phyloP scores from a whole-genome alignment of 2,329 filamentous ascomycete genomes.

The Sporothrix curviconia region DNA sequence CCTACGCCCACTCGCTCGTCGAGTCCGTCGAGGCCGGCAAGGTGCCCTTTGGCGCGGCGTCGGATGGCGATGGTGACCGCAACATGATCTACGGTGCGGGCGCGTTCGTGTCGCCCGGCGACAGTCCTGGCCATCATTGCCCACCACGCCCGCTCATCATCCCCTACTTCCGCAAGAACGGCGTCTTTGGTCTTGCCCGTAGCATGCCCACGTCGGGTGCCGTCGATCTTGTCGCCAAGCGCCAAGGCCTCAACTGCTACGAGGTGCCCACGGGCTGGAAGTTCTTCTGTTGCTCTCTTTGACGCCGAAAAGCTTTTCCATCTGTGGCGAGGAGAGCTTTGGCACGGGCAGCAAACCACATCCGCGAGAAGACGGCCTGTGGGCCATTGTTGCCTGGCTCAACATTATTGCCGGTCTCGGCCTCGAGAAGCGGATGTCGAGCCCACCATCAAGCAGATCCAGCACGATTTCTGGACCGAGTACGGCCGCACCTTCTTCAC shows the following conservation, averaged over 20 bases:
- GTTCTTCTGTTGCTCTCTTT: constrained; percentile 95
- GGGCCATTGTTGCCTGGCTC: constrained; percentile 95
- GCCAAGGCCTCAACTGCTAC: constrained; percentile 84
- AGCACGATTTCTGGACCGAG: constrained; percentile 91
- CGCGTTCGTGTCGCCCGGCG: constrained; percentile 91
- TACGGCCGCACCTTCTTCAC: constrained; percentile 99
- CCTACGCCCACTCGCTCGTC: constrained; percentile 91
- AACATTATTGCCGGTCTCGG: constrained; percentile 97
- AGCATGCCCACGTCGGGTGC: constrained; percentile 97
- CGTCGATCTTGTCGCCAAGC: constrained; percentile 91
- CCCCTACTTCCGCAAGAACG: constrained; percentile 96
- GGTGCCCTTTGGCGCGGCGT: constrained; percentile 93
- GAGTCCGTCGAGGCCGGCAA: constrained; percentile 85
- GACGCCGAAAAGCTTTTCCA: constrained; percentile 93
- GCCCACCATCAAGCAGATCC: constrained; percentile 91
- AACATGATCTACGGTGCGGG: constrained; percentile 99
- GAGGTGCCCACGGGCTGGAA: constrained; percentile 99
- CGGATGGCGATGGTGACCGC: constrained; percentile 93
- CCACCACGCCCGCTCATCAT: constrained; percentile 92
- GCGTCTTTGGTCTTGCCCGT: constrained; percentile 88
- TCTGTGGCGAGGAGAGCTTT: constrained; percentile 97
- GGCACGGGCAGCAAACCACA: constrained; percentile 97
- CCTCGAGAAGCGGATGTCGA: constrained; percentile 69
- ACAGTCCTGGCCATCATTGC: constrained; percentile 97
- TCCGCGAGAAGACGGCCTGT: constrained; percentile 98